A percentile compares a stretch with the other conserved stretches of the same genome.
Conservation (phyloP, 306 rosid genomes). For the Ceratonia siliqua region DNA sequence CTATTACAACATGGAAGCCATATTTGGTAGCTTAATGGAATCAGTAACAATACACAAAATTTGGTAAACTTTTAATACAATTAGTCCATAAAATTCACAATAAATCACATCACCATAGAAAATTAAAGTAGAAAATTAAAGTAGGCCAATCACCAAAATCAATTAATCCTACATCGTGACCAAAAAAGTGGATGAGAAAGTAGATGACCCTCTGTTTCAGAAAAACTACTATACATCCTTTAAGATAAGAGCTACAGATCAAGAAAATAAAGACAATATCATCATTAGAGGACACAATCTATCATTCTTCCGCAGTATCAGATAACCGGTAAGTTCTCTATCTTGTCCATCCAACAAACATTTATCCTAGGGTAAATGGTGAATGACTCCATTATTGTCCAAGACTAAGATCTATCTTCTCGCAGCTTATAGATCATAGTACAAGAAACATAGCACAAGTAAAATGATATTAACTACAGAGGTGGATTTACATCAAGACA, state of each 20-base stretch:
- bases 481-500: slow-evolving; percentile 74
- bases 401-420: background rate
- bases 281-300: background rate
- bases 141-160: background rate
- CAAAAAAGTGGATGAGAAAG: background rate
- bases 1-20: slow-evolving; percentile 24
- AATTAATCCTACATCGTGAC: background rate
- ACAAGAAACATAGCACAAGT: slow-evolving; percentile 16
- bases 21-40: background rate
- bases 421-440: background rate
- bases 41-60: background rate
- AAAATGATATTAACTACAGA: slow-evolving; percentile 24
- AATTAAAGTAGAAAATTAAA: no score
- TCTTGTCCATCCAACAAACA: background rate
- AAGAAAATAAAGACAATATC: background rate
- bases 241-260: background rate
- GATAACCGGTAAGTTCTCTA: background rate
- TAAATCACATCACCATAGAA: background rate
- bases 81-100: background rate
- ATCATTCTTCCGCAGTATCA: slow-evolving; percentile 27
- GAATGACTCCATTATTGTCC: background rate
- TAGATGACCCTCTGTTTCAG: background rate
- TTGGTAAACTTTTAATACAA: background rate
- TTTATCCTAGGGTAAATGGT: slow-evolving; percentile 1
- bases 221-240: slow-evolving; percentile 1